A percentile compares a stretch with the other conserved stretches of the same genome.
These are phyloP conservation scores for Ascochyta pisi DNA, from an alignment of 2,329 filamentous ascomycete species.

Conservation along the genomic window DNA sequence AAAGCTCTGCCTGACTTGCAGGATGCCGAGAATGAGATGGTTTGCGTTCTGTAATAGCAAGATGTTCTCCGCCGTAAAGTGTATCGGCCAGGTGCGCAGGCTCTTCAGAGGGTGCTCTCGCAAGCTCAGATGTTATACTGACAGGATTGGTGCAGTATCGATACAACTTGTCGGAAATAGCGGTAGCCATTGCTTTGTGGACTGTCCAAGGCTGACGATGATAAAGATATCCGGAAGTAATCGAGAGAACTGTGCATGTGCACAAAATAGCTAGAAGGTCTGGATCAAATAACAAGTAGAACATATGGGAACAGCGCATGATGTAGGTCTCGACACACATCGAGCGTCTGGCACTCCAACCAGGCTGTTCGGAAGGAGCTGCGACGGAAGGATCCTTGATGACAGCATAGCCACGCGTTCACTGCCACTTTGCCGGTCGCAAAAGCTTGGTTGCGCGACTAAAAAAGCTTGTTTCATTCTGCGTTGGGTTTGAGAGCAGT, in stretches of 20 bases:
- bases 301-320: neutral
- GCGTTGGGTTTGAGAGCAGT: neutral
- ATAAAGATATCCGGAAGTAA: slow-evolving; percentile 4
- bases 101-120: slow-evolving; percentile 59
- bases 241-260: neutral
- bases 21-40: slow-evolving; percentile 19
- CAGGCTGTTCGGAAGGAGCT: neutral
- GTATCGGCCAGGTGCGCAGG: slow-evolving; percentile 63
- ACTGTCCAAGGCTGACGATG: neutral
- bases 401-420: slow-evolving; percentile 19
- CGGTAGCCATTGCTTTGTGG: slow-evolving; percentile 21
- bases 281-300: neutral
- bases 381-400: neutral
- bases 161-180: slow-evolving; percentile 49
- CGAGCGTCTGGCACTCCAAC: neutral
- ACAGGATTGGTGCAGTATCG: slow-evolving; percentile 66
- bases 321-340: neutral
- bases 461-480: neutral
- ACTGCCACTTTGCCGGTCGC: slow-evolving; percentile 4
- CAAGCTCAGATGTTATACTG: slow-evolving; percentile 62
- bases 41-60: slow-evolving; percentile 33
- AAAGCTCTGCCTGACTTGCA: slow-evolving; percentile 53
- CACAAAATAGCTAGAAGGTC: neutral
- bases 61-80: slow-evolving; percentile 57
- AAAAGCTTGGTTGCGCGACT: neutral